Evolutionary conservation across 1,284 basidiomycete genomes (phyloP), one percentile per base, ranked within the genome.

Genomic region (Porogramme epimiltina): DNA sequence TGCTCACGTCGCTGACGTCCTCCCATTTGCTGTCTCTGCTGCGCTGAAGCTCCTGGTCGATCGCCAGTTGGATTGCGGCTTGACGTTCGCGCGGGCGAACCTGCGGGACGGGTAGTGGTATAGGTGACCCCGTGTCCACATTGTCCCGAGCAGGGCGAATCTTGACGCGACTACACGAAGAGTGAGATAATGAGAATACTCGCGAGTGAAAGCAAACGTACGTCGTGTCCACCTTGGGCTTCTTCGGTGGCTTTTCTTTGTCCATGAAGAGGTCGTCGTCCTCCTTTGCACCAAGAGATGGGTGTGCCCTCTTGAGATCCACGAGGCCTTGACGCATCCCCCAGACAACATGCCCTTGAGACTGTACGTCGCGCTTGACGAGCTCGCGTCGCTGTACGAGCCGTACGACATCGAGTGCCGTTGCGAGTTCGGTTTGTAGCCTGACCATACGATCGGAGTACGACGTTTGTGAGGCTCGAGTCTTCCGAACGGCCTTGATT

Each of bases 401-500:
- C 58, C 80, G 78, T 6, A 93, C 85, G 10, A 97, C 78, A 40
- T 93, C 86, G 15, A 90, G 73, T 0, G 91, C 85, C 42, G 79
- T 81, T 1, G 78, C 71, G 1, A 98, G 77, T 69, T 98, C 95
- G 34, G 73, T 71, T 61, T 93, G 89, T 13, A 98, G 73, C 39
- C 92, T 89, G 10, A 86, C 70, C 60, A 98, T 82, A 62, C 93
- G 91, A 63, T 97, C 95, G 11, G 94, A 89, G 20, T 89, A 93
- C 2, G 90, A 88, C 16, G 87, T 86, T 65, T 97, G 94, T 1
- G 90, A 90, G 9, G 93, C 88, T 22, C 95, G 87, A 1, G 96
- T 99, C 75, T 99, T 98, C 54, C 96, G 87, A 22, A 94, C 84
- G 13, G 91, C 87, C 68, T 98, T 98, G 69, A 92, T 91, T 66